A percentile compares a stretch with the other conserved stretches of the same genome.
phyloP scores from a whole-genome alignment of 352 stramenopile genomes.

The Hyaloperonospora arabidopsidis region DNA sequence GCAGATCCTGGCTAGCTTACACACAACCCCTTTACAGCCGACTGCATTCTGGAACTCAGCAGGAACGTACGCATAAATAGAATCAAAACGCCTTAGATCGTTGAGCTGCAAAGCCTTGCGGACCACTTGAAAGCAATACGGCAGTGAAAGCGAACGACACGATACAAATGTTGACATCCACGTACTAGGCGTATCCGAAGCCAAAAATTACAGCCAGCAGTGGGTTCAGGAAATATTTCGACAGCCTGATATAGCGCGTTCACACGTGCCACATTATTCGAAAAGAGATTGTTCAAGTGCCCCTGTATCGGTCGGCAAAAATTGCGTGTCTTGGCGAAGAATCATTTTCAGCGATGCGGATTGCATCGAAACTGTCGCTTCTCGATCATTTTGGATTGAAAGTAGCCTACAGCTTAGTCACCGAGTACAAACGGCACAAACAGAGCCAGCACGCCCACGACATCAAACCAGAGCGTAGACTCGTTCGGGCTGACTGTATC shows the following conservation, averaged over 20 bases:
- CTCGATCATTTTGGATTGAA: slow-evolving; percentile 88
- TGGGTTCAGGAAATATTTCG: slow-evolving; percentile 84
- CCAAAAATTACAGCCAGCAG: slow-evolving; percentile 71
- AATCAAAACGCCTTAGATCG: slow-evolving; percentile 82
- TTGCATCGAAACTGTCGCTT: slow-evolving; percentile 76
- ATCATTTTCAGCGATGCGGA: slow-evolving; percentile 69
- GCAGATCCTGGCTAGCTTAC: slow-evolving; percentile 75
- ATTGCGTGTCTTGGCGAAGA: slow-evolving; percentile 65
- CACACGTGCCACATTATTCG: slow-evolving; percentile 77
- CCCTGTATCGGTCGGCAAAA: slow-evolving; percentile 82
- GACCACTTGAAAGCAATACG: slow-evolving; percentile 71
- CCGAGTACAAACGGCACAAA: slow-evolving; percentile 80
- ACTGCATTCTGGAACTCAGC: slow-evolving; percentile 85
- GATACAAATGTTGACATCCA: slow-evolving; percentile 70
- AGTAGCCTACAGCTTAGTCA: slow-evolving; percentile 83
- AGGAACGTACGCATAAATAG: slow-evolving; percentile 81
- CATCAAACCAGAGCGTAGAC: slow-evolving; percentile 50
- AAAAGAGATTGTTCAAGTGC: slow-evolving; percentile 86
- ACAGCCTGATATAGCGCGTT: slow-evolving; percentile 82
- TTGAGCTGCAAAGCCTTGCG: slow-evolving; percentile 74
- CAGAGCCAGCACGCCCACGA: slow-evolving; percentile 64
- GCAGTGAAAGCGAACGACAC: slow-evolving; percentile 81
- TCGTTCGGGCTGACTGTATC: slow-evolving; percentile 36
- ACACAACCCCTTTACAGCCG: slow-evolving; percentile 82
- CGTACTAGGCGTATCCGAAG: slow-evolving; percentile 77